These are phyloP conservation scores for Fragilariopsis cylindrus DNA, from an alignment of 108 stramenopile species.

Conservation along the genomic window DNA sequence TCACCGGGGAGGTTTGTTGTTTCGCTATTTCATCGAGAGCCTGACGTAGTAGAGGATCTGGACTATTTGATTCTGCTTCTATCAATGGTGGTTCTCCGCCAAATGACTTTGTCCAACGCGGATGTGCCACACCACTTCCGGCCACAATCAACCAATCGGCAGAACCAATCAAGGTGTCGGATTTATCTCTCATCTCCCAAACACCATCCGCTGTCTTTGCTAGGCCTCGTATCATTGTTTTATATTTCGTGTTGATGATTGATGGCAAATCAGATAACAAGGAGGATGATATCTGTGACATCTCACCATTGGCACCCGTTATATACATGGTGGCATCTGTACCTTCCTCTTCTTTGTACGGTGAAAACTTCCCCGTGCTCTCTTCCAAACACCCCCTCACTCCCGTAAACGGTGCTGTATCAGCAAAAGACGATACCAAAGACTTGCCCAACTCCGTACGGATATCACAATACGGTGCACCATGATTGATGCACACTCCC, in stretches of 20 bases:
- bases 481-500: not conserved
- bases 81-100: conserved; percentile 9
- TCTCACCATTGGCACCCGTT: conserved; percentile 8
- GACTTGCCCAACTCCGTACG: not conserved
- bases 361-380: not conserved
- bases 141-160: conserved; percentile 14
- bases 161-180: not conserved
- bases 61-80: not conserved
- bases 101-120: conserved; percentile 1
- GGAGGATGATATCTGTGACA: conserved; percentile 2
- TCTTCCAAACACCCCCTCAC: conserved; percentile 1
- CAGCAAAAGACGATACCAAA: not conserved
- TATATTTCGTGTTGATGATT: conserved; percentile 3
- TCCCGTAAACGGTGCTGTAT: not conserved
- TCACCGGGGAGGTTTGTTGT: conserved; percentile 2
- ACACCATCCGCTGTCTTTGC: not conserved
- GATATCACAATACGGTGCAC: conserved; percentile 1
- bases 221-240: conserved; percentile 9
- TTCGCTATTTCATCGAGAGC: not conserved
- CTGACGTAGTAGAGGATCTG: conserved; percentile 5
- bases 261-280: conserved; percentile 8
- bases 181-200: conserved; percentile 2
- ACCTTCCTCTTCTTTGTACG: not conserved
- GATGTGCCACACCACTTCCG: conserved; percentile 5
- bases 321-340: not conserved